Conservation (phyloP, 2,329 filamentous ascomycete genomes). For the Aulographum hederae region DNA sequence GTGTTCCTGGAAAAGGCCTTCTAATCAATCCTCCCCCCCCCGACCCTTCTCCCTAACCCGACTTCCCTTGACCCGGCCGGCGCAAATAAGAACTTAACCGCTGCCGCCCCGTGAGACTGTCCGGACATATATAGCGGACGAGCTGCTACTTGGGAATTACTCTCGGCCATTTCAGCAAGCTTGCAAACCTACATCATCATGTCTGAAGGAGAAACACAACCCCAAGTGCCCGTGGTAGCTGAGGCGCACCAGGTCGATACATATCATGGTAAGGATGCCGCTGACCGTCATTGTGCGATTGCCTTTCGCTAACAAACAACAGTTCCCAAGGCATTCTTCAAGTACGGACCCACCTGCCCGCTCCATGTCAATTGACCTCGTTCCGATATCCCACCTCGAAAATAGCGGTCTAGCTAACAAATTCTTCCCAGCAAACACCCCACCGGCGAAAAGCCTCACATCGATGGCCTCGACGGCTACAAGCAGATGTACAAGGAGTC, state of each 20-base stretch:
- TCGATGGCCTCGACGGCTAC: slow-evolving; percentile 42
- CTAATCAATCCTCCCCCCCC: too few species aligned
- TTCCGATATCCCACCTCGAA: not conserved
- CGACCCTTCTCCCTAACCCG: too few species aligned
- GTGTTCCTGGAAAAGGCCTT: too few species aligned
- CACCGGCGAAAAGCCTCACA: slow-evolving; percentile 37
- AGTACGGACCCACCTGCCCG: slow-evolving; percentile 14
- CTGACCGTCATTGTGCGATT: too few species aligned
- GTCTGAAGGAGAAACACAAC: slow-evolving; percentile 25
- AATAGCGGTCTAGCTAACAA: too few species aligned
- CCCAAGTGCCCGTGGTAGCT: slow-evolving; percentile 38
- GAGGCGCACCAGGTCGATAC: slow-evolving; percentile 66
- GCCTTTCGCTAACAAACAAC: too few species aligned
- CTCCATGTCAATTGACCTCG: not conserved
- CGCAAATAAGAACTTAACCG: too few species aligned
- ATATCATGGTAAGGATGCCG: slow-evolving; percentile 25
- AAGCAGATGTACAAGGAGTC: slow-evolving; percentile 58
- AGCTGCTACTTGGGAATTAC: too few species aligned
- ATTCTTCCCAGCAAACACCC: slow-evolving; percentile 41
- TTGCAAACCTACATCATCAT: slow-evolving; percentile 13
- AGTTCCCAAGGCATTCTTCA: slow-evolving; percentile 29
- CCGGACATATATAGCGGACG: too few species aligned
- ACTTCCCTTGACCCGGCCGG: too few species aligned
- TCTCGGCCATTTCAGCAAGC: too few species aligned
- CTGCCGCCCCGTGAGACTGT: too few species aligned